Evolutionary conservation across 2,329 filamentous ascomycete genomes (phyloP), one percentile per base, ranked within the genome.

Genomic region (Paracoccidioides brasiliensis): DNA sequence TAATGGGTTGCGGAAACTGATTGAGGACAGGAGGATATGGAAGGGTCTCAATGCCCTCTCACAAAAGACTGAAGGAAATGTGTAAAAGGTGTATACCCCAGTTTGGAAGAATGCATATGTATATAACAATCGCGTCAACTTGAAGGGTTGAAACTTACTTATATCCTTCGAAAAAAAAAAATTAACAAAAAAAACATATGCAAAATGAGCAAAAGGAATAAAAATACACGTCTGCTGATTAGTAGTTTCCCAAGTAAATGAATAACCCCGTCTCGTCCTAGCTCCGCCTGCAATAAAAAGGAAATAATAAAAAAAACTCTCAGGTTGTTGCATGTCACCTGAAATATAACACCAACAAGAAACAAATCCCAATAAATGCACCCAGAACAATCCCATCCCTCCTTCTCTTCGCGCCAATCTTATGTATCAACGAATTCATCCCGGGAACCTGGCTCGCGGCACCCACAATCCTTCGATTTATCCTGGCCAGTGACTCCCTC

Each of bases 351-450:
- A 97, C 80, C 73, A 94, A 73, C 64, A 97, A 72, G 67, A 94
- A 94, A 73, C 93, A 97, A 63, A 95, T 80, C 0, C 90, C 90
- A 65, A 98, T 90, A 66, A 98, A 95, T 49, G 78, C 76, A 15
- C 89, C 93, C 75, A 98, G 80, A 61, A 98, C 95, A 62, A 98
- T 85, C 35, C 90, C 90, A 71, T 98, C 93, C 64, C 93, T 84
- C 69, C 91, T 83, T 80, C 95, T 95, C 77, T 95, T 94, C 56
- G 88, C 85, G 53, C 90, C 91, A 72, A 98, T 98, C 72, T 88
- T 86, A 53, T 84, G 83, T 64, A 98, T 97, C 66, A 98, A 75
- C 53, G 84, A 84, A 71, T 97, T 98, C 64, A 98, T 83, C 1
- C 93, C 93, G 0, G 93, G 93, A 14, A 98, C 86, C 68, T 95